These are phyloP conservation scores for Suillus luteus DNA, from an alignment of 768 basidiomycete genomes.

Conservation along the genomic window DNA sequence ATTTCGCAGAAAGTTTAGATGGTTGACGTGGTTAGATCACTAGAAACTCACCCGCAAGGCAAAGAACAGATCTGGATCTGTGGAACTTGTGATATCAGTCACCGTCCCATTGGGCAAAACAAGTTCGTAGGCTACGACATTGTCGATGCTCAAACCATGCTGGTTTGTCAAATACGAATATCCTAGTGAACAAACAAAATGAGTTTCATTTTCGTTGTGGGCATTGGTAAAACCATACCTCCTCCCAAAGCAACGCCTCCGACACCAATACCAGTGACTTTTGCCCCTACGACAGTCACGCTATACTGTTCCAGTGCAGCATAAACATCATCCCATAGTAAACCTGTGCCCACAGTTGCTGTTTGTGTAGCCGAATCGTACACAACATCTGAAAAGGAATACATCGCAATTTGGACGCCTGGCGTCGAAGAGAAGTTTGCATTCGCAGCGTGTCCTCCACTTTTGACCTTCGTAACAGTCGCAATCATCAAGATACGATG, in stretches of 20 bases:
- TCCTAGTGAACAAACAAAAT: slow-evolving; percentile 49
- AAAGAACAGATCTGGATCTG: slow-evolving; percentile 46
- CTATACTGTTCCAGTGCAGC: slow-evolving; percentile 43
- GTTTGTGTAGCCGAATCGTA: slow-evolving; percentile 43
- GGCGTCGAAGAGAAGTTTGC: slow-evolving; percentile 57
- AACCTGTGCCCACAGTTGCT: slow-evolving; percentile 40
- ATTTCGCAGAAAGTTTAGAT: neutral
- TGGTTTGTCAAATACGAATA: slow-evolving; percentile 69
- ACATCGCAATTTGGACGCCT: slow-evolving; percentile 61
- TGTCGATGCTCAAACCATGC: slow-evolving; percentile 58
- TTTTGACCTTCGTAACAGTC: slow-evolving; percentile 47
- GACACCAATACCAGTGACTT: slow-evolving; percentile 60
- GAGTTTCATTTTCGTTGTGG: neutral
- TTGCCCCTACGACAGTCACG: slow-evolving; percentile 60
- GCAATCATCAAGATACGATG: neutral
- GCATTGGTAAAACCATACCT: slow-evolving; percentile 32
- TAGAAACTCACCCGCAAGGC: slow-evolving; percentile 41
- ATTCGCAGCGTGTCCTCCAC: slow-evolving; percentile 59
- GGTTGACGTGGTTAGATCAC: neutral
- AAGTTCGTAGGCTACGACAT: slow-evolving; percentile 54
- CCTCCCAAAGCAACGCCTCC: slow-evolving; percentile 62
- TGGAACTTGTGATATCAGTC: slow-evolving; percentile 33
- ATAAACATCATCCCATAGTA: slow-evolving; percentile 71
- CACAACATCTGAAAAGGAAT: slow-evolving; percentile 41
- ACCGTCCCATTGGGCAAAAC: slow-evolving; percentile 58